Base-by-base conservation (phyloP, 2,329 filamentous ascomycete species). In the Coniochaeta sp. region DNA sequence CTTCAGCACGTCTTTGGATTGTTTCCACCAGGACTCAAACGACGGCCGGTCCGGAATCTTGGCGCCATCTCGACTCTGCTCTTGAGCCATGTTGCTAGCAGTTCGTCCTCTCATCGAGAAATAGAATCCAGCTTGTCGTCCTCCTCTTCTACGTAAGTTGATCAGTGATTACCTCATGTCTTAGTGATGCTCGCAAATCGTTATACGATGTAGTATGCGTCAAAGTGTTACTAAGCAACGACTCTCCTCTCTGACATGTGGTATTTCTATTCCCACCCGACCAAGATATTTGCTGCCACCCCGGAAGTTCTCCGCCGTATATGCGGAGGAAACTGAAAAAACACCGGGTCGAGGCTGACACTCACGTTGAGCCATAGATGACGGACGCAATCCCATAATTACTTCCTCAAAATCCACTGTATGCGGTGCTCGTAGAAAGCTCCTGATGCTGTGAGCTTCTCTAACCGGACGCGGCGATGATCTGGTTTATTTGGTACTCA, bases 1-100 rank as follows among this genome's bases (percentile, higher is more conserved):
- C 8, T 69, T 67, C 36, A 69, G 63, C 40, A 69, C 69, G 56
- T 77, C 71, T 66, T 77, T 79, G 19, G 72, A 74, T 52, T 72
- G 74, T 64, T 75, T 79, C 77, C 78, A 78, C 61, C 77, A 81
- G 10, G 71, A 66, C n/a, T 72, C 69, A 65, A 81, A 81, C n/a
- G 78, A 79, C 2, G 78, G 78, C 61, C 76, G 71, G 17, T 65
- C 66, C 56, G 57, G 54, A 19, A 65, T 60, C 26, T 61, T 61
- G 42, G 61, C 61, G 2, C 24, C 17, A 8, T 30, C 47, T 17
- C 17, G 47, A 22, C 57, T 62, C 62, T 61, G 47, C 32, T 59
- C 50, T 59, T 59, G 10, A 14, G 22, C 30, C 22, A 52, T 30
- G 2, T 52, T 52, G 24, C 9, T 26, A n/a, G n/a, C n/a, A n/a